Base-by-base conservation (phyloP, 1,284 basidiomycete species). In the Farysia itapuensis region DNA sequence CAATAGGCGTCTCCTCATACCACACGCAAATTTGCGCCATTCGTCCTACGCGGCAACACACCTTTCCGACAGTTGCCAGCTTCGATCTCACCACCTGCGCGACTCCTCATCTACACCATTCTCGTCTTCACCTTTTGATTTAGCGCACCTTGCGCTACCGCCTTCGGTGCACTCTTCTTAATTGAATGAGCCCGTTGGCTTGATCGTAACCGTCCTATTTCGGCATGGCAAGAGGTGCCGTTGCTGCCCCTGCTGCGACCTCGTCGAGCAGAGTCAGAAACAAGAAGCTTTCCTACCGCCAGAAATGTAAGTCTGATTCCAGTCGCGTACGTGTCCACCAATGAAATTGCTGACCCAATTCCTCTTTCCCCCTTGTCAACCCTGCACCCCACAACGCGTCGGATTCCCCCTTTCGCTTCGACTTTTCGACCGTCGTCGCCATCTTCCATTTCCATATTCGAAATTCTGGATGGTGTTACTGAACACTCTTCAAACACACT, bases 191-290 rank as follows among this genome's bases (percentile, higher is more conserved):
- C 51, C 42, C 48, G 51, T 39, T 43, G 51, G 41, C 58, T 43
- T 34, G 47, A 25, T 23, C 38, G 40, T 61, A 51, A 40, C 47
- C 47, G 47, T 61, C 47, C 47, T 42, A 47, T 29, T 44, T 39
- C 58, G 58, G 58, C 51, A 61, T 61, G 58, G 58, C 51, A 47
- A 50, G 51, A 61, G 35, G 58, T 43, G 58, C 47, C 20, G 58
- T 47, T 50, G 47, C 58, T 50, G 51, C 38, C 43, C 58, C 58
- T 47, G 51, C 58, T 56, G 58, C 51, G 51, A 56, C 58, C 15
- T 39, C 64, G 45, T 61, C 64, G 48, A 69, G 67, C 58, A 65
- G 67, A 58, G 64, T 69, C 51, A 63, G 67, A 43, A 69, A 64
- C 44, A 69, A 69, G 39, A 69, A 69, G 54, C 64, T 69, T 35